These are phyloP conservation scores for Colletotrichum tanaceti DNA, from an alignment of 2,329 filamentous ascomycete species.

Conservation along the genomic window DNA sequence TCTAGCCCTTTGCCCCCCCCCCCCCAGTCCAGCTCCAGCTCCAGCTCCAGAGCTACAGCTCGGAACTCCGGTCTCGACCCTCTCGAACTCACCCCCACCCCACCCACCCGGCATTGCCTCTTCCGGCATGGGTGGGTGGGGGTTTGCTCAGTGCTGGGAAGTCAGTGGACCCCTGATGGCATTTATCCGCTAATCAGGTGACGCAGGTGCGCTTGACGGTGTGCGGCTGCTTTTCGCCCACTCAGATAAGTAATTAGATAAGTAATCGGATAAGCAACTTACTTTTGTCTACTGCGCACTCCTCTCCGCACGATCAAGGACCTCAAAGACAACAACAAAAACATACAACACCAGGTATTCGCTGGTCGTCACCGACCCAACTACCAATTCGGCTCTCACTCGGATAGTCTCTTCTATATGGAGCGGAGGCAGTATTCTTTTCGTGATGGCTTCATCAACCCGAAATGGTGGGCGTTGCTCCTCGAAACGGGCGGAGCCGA, in stretches of 20 bases:
- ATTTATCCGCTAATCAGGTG: conserved; percentile 10
- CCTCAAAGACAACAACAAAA: too few relatives aligned
- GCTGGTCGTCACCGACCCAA: background rate
- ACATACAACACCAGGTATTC: background rate
- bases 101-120: conserved; percentile 24
- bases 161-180: background rate
- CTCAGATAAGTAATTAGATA: background rate
- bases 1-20: too few relatives aligned
- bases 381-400: background rate
- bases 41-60: background rate
- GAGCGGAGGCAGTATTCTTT: background rate
- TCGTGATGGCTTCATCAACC: conserved; percentile 1
- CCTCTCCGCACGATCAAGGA: too few relatives aligned
- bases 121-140: conserved; percentile 15
- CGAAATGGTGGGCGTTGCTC: background rate
- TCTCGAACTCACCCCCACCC: conserved; percentile 13
- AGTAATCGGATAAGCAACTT: too few relatives aligned
- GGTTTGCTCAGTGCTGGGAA: background rate
- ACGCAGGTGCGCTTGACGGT: conserved; percentile 19
- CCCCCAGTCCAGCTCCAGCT: background rate
- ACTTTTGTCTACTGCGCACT: too few relatives aligned
- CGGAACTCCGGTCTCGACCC: conserved; percentile 24
- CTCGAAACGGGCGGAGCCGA: background rate
- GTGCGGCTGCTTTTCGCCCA: background rate
- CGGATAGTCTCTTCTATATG: background rate